Percentiles rank a stretch among this genome's conserved stretches.
These are phyloP conservation scores for Phaeodactylum tricornutum DNA, from an alignment of 108 stramenopile species.

Conservation along the genomic window DNA sequence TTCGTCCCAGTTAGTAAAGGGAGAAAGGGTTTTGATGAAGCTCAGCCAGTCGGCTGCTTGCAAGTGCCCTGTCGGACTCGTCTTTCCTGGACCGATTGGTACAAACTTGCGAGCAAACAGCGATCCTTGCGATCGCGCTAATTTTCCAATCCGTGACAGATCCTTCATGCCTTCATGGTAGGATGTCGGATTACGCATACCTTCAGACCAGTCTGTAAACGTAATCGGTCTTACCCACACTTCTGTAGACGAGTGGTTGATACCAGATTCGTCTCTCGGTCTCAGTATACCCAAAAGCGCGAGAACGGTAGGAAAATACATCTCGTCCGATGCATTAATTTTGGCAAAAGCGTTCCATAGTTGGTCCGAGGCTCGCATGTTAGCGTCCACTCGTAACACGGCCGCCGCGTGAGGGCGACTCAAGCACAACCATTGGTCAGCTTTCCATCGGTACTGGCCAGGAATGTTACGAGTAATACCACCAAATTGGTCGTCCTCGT, in stretches of 20 bases:
- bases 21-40: no score
- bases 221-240: constrained; percentile 27
- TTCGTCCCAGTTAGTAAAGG: no score
- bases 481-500: constrained; percentile 79
- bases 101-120: constrained; percentile 79
- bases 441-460: constrained; percentile 70
- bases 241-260: constrained; percentile 2
- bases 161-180: constrained; percentile 39
- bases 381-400: constrained; percentile 34
- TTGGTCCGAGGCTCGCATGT: constrained; percentile 29
- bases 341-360: constrained; percentile 62
- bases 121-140: constrained; percentile 65
- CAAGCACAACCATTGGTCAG: constrained; percentile 81
- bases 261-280: constrained; percentile 3
- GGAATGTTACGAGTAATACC: constrained; percentile 52
- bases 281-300: constrained; percentile 45
- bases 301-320: constrained; percentile 75
- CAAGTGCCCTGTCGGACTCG: no score
- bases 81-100: no score
- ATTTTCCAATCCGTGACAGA: constrained; percentile 34
- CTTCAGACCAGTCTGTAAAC: constrained; percentile 74
- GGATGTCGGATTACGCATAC: constrained; percentile 68
- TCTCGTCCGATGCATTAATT: constrained; percentile 75
- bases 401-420: constrained; percentile 46
- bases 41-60: no score